These are phyloP conservation scores for Naganishia friedmannii DNA, from an alignment of 768 basidiomycete genomes.

Conservation along the genomic window DNA sequence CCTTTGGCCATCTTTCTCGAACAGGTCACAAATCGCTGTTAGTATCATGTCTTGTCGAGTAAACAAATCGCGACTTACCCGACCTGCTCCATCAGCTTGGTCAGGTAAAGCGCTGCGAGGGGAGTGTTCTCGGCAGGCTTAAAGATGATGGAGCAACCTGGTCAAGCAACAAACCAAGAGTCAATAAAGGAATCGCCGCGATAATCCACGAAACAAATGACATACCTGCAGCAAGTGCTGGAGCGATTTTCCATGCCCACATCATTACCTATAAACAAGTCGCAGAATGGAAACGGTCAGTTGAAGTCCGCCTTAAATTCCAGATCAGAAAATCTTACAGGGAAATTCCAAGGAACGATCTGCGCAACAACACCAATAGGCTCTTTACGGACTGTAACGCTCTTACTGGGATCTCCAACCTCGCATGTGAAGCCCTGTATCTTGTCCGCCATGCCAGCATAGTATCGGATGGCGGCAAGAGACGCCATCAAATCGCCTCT, in stretches of 20 bases:
- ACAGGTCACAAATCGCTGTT: too few relatives aligned
- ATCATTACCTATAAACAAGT: too few relatives aligned
- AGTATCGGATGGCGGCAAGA: slow-evolving; percentile 58
- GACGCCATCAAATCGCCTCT: background rate
- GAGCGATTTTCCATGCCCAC: slow-evolving; percentile 72
- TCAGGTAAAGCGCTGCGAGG: slow-evolving; percentile 18
- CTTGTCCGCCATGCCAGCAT: slow-evolving; percentile 93
- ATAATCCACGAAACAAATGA: slow-evolving; percentile 67
- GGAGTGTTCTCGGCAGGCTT: slow-evolving; percentile 51
- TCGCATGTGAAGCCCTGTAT: slow-evolving; percentile 59
- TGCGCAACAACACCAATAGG: slow-evolving; percentile 68
- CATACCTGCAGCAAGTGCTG: slow-evolving; percentile 66
- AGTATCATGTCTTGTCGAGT: too few relatives aligned
- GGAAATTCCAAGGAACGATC: slow-evolving; percentile 14
- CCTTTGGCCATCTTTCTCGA: slow-evolving; percentile 41
- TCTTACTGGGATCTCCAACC: slow-evolving; percentile 39
- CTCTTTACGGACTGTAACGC: slow-evolving; percentile 61
- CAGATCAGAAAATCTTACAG: slow-evolving; percentile 25
- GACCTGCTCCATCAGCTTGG: slow-evolving; percentile 19
- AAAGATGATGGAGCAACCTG: slow-evolving; percentile 84
- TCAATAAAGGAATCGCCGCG: slow-evolving; percentile 55
- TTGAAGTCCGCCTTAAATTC: too few relatives aligned
- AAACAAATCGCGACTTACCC: slow-evolving; percentile 11
- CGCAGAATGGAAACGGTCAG: too few relatives aligned
- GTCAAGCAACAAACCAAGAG: background rate